These are phyloP conservation scores for Mucor circinelloides DNA, from an alignment of 371 early-diverging fungal genomes.

Conservation along the genomic window DNA sequence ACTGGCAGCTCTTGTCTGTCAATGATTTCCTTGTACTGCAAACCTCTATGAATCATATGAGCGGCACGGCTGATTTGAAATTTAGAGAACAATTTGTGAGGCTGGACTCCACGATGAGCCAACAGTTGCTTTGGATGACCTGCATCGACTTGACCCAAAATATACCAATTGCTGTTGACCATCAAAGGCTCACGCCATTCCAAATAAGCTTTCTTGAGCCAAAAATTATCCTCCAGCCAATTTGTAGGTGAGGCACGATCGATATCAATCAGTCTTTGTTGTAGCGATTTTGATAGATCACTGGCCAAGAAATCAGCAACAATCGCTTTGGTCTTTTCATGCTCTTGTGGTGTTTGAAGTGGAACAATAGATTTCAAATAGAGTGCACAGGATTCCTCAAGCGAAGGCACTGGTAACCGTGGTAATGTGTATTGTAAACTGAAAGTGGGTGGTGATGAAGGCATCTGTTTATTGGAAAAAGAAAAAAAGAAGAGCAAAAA, in stretches of 20 bases:
- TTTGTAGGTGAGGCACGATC: slow-evolving; percentile 67
- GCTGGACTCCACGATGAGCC: slow-evolving; percentile 18
- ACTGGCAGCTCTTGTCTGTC: slow-evolving; percentile 60
- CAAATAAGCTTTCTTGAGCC: slow-evolving; percentile 85
- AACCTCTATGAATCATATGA: slow-evolving; percentile 67
- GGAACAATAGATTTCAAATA: slow-evolving; percentile 75
- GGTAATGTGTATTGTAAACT: slow-evolving; percentile 72
- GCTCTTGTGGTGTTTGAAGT: slow-evolving; percentile 47
- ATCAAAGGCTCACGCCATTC: slow-evolving; percentile 87
- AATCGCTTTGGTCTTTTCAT: slow-evolving; percentile 29
- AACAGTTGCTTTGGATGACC: slow-evolving; percentile 61
- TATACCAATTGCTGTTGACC: slow-evolving; percentile 93
- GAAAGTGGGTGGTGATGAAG: slow-evolving; percentile 53
- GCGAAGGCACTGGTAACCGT: slow-evolving; percentile 79
- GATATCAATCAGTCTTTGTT: slow-evolving; percentile 63
- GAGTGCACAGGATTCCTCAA: slow-evolving; percentile 72
- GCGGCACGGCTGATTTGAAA: slow-evolving; percentile 89
- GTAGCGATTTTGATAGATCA: slow-evolving; percentile 37
- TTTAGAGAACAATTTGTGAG: slow-evolving; percentile 61
- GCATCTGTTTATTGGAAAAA: not conserved
- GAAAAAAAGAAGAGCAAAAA: slow-evolving; percentile 3
- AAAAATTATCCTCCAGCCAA: slow-evolving; percentile 93
- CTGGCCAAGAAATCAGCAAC: slow-evolving; percentile 39
- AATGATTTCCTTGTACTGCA: slow-evolving; percentile 76
- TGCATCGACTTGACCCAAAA: slow-evolving; percentile 68